A percentile compares a stretch with the other conserved stretches of the same genome.
Conservation (phyloP, 768 basidiomycete species). For the Naganishia vishniacii region DNA sequence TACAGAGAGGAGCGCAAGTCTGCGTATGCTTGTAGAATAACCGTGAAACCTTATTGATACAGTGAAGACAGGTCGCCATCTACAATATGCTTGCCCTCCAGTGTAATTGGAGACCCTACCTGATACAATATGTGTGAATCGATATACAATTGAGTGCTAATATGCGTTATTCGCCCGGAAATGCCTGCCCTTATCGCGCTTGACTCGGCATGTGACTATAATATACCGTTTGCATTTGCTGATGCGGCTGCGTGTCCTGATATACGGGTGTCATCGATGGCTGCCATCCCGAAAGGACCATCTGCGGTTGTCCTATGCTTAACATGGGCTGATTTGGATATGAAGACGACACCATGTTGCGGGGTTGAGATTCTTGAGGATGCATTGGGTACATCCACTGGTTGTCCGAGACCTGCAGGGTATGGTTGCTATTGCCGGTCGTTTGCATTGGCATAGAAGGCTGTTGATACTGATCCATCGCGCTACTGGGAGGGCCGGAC, state of each 20-base stretch:
- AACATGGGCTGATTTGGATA: slow-evolving; percentile 10
- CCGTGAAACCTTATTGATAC: slow-evolving; percentile 8
- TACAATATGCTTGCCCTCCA: background rate
- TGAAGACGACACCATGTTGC: background rate
- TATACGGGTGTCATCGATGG: background rate
- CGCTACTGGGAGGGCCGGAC: background rate
- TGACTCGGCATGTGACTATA: slow-evolving; percentile 4
- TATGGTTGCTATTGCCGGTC: background rate
- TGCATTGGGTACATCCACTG: slow-evolving; percentile 1
- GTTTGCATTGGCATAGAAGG: background rate
- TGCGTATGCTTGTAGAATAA: background rate
- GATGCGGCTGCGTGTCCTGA: background rate
- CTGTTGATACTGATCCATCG: background rate
- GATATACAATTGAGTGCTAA: background rate
- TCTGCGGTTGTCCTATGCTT: slow-evolving; percentile 3
- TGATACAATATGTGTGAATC: slow-evolving; percentile 3
- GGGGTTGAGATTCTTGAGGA: background rate
- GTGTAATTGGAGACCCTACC: background rate
- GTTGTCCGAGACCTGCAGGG: background rate
- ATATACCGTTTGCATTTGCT: background rate
- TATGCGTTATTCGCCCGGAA: too few species aligned
- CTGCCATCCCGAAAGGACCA: slow-evolving; percentile 4
- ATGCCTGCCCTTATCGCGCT: background rate
- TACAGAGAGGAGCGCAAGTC: background rate
- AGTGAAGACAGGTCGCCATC: background rate